These are phyloP conservation scores for Albugo candida DNA, from an alignment of 352 stramenopile genomes.

Conservation along the genomic window DNA sequence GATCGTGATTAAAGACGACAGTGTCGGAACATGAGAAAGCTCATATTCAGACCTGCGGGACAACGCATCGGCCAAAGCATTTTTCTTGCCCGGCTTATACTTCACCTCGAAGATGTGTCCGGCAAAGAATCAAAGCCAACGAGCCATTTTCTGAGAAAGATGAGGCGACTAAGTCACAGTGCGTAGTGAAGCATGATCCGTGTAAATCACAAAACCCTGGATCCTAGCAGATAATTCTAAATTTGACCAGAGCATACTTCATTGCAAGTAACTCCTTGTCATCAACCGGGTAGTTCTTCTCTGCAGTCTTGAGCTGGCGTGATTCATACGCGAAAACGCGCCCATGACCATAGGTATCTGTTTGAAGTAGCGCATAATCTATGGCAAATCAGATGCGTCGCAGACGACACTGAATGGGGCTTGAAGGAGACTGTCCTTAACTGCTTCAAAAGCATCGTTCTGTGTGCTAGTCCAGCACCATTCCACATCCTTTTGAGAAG, in stretches of 20 bases:
- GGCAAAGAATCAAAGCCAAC: background rate
- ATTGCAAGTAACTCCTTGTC: conserved; percentile 3
- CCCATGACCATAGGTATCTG: background rate
- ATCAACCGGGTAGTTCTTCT: background rate
- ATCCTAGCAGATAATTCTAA: background rate
- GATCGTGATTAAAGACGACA: background rate
- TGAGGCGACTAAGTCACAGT: background rate
- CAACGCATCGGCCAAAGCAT: background rate
- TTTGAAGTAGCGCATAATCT: background rate
- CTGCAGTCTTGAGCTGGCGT: background rate
- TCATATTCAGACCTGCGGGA: conserved; percentile 3
- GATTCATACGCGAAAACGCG: background rate
- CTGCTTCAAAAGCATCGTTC: too few relatives aligned
- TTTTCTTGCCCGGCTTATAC: background rate
- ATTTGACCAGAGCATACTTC: conserved; percentile 3
- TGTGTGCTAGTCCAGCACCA: too few relatives aligned
- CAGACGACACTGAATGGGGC: too few relatives aligned
- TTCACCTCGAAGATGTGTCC: background rate
- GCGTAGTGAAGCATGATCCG: background rate
- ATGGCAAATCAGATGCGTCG: too few relatives aligned
- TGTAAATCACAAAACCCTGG: too few relatives aligned
- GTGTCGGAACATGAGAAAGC: background rate
- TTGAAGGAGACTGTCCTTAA: too few relatives aligned
- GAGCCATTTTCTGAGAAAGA: background rate
- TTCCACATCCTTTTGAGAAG: too few relatives aligned